A percentile compares a stretch with the other conserved stretches of the same genome.
These are phyloP conservation scores for Fusarium abutilonis DNA, from an alignment of 2,329 filamentous ascomycete genomes.

Conservation along the genomic window DNA sequence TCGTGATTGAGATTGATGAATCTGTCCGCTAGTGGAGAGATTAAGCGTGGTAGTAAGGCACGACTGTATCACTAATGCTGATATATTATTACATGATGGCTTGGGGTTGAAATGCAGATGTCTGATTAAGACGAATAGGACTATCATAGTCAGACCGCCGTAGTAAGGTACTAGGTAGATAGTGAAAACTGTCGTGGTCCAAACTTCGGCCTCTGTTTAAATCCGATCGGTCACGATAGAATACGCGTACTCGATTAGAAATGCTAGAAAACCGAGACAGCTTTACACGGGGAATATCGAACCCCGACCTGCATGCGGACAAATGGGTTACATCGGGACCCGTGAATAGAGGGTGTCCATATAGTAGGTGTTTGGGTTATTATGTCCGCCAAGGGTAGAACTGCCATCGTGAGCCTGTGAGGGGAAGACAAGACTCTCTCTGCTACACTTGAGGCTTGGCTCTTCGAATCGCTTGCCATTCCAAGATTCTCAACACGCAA, in stretches of 20 bases:
- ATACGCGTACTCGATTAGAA: constrained; percentile 23
- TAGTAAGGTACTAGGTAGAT: not conserved
- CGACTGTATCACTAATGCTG: not conserved
- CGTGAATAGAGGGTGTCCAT: constrained; percentile 30
- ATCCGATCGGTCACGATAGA: constrained; percentile 8
- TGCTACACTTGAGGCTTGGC: constrained; percentile 7
- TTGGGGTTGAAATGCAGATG: not conserved
- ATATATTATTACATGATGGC: not conserved
- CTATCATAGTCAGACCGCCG: not conserved
- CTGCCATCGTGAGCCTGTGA: not conserved
- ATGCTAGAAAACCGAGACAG: not conserved
- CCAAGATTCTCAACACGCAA: not conserved
- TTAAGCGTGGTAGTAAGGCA: constrained; percentile 4
- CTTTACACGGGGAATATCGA: constrained; percentile 23
- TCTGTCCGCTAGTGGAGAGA: not conserved
- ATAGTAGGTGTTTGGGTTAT: constrained; percentile 26
- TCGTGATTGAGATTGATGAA: no score
- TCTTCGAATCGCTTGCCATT: not conserved
- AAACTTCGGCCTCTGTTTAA: not conserved
- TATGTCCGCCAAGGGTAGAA: constrained; percentile 31
- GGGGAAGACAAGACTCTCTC: constrained; percentile 7
- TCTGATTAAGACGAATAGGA: not conserved
- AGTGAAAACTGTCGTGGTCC: not conserved
- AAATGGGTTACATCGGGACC: constrained; percentile 17
- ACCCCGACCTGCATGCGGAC: constrained; percentile 21